phyloP scores from a whole-genome alignment of 2,329 filamentous ascomycete genomes.

The Aspergillus pseudoterreus region DNA sequence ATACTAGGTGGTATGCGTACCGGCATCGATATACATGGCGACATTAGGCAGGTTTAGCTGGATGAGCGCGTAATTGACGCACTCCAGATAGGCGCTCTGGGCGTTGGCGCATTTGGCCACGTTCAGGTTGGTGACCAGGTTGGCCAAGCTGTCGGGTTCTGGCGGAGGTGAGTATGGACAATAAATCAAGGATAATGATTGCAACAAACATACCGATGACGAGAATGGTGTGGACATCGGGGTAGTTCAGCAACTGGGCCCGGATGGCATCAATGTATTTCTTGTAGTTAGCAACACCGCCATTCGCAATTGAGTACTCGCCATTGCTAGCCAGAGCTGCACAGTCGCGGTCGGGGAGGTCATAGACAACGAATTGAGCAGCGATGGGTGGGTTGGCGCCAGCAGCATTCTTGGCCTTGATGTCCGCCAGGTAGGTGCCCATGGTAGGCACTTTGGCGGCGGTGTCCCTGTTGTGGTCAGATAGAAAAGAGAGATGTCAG shows the following conservation, averaged over 20 bases:
- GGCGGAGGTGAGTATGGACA: constrained; percentile 31
- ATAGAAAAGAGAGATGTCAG: not conserved
- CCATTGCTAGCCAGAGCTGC: constrained; percentile 62
- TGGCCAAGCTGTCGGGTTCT: constrained; percentile 63
- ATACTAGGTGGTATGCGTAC: constrained; percentile 18
- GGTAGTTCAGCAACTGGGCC: constrained; percentile 50
- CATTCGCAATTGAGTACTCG: constrained; percentile 55
- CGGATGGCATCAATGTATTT: constrained; percentile 55
- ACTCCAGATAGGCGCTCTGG: constrained; percentile 52
- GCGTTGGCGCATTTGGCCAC: constrained; percentile 54
- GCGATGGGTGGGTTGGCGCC: constrained; percentile 46
- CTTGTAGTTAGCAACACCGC: constrained; percentile 50
- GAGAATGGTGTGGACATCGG: constrained; percentile 50
- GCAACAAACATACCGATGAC: constrained; percentile 41
- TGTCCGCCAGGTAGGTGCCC: constrained; percentile 47
- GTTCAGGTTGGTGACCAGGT: constrained; percentile 59
- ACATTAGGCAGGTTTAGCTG: constrained; percentile 59
- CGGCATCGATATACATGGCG: constrained; percentile 61
- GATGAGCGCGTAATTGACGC: constrained; percentile 54
- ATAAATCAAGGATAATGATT: not conserved
- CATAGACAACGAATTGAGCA: constrained; percentile 58
- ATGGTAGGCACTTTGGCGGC: constrained; percentile 48
- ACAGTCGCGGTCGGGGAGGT: constrained; percentile 62
- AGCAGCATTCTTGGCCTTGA: constrained; percentile 45
- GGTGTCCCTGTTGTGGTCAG: constrained; percentile 35